Percentiles rank a stretch among this genome's conserved stretches.
These are phyloP conservation scores for Calonectria montana DNA, from an alignment of 2,329 filamentous ascomycete genomes.

Conservation along the genomic window DNA sequence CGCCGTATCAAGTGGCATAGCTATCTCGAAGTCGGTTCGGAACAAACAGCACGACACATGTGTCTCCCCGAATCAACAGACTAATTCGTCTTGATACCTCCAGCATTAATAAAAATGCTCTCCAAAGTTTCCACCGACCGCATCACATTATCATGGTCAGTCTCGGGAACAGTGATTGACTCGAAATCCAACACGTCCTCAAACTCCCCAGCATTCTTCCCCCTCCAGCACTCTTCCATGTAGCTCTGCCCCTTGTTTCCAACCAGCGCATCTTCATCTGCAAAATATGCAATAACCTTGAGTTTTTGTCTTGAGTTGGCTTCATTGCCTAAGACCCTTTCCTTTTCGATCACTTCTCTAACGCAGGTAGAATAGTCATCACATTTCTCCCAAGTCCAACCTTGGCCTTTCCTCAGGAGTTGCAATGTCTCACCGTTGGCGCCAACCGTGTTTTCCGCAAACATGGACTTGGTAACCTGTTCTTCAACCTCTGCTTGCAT, in stretches of 20 bases:
- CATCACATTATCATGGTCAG: constrained; percentile 30
- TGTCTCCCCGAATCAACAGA: too few species aligned
- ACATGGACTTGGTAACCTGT: constrained; percentile 21
- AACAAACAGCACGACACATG: background rate
- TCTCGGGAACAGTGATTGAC: constrained; percentile 9
- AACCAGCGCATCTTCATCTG: constrained; percentile 27
- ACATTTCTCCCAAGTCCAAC: constrained; percentile 24
- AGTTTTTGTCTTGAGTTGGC: background rate
- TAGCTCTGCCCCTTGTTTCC: constrained; percentile 31
- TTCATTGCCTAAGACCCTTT: background rate
- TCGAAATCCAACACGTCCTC: constrained; percentile 28
- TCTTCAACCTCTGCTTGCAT: constrained; percentile 23
- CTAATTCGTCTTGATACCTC: background rate
- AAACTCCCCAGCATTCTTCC: constrained; percentile 1
- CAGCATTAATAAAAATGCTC: constrained; percentile 20
- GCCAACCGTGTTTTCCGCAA: constrained; percentile 30
- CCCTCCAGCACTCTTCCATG: constrained; percentile 31
- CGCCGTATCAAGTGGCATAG: background rate
- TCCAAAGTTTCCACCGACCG: constrained; percentile 20
- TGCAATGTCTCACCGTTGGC: constrained; percentile 33
- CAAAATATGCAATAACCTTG: constrained; percentile 26
- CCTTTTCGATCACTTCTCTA: constrained; percentile 1
- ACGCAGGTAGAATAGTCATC: constrained; percentile 27
- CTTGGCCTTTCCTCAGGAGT: constrained; percentile 28
- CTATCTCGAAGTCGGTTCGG: background rate